Base-by-base conservation (phyloP, 768 basidiomycete genomes). In the Auriscalpium orientale region DNA sequence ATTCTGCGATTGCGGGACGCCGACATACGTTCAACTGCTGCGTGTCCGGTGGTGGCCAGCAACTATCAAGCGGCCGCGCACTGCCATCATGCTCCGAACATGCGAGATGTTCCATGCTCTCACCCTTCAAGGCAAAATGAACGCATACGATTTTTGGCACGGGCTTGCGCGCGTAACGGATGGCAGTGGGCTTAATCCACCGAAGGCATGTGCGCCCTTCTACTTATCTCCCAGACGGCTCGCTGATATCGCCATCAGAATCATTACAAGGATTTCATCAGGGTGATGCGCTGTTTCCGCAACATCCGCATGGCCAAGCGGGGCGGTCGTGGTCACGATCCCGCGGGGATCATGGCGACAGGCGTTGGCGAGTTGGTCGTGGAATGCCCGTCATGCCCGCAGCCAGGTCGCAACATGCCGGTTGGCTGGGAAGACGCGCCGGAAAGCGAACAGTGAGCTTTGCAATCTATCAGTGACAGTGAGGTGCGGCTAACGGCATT, bases 381-480 rank as follows among this genome's bases (percentile, higher is more conserved):
- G 12, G 38, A 45, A 7, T 68, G 66, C 51, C 66, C 60, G 0
- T 65, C 66, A 1, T 68, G 67, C 37, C 66, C 67, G 16, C 54
- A 60, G 5, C 64, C 64, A 1, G 55, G 50, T 7, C 21, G 35
- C 8, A 68, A 66, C 56, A 43, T 65, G 2, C 63, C 64, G 2
- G 20, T 35, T 4, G 59, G 54, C 12, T 67, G 62, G 63, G 34
- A 65, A 12, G n/a, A 45, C 9, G 53, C 47, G 1, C 56, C 64
- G 0, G 40, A 36, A 12, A 46, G 54, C 3, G 48, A 55, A 18
- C 51, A 43, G 67, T 65, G 56, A 9, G 62, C 55, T 38, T 5
- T 28, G 22, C 22, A 28, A 5, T 1, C 37, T 33, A 33, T n/a
- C 4, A 8, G 5, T 34, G 20, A 10, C 9, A 3, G 54, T 18